A percentile compares a stretch with the other conserved stretches of the same genome.
phyloP scores from a whole-genome alignment of 495 filamentous ascomycete species.

The Chlorociboria aeruginascens region DNA sequence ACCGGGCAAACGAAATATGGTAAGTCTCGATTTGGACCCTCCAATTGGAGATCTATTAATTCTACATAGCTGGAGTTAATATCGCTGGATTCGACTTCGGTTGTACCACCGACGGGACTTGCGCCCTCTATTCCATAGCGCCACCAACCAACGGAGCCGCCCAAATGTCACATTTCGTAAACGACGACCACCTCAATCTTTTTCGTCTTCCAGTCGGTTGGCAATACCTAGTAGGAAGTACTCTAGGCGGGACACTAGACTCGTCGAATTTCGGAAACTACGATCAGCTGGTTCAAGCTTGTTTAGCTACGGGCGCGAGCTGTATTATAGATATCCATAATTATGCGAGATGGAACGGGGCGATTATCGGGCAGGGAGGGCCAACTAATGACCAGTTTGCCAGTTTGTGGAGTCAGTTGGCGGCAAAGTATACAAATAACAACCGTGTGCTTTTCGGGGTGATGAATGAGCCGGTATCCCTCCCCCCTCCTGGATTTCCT shows the following conservation, averaged over 20 bases:
- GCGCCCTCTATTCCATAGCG: slow-evolving; percentile 20
- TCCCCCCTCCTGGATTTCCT: too few relatives aligned
- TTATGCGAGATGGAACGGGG: slow-evolving; percentile 47
- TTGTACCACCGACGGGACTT: slow-evolving; percentile 35
- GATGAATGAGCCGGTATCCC: slow-evolving; percentile 49
- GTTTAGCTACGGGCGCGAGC: slow-evolving; percentile 38
- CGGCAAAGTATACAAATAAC: slow-evolving; percentile 37
- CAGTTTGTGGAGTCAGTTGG: slow-evolving; percentile 43
- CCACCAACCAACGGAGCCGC: slow-evolving; percentile 26
- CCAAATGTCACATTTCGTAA: slow-evolving; percentile 47
- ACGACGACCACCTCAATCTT: slow-evolving; percentile 38
- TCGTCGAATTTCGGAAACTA: slow-evolving; percentile 37
- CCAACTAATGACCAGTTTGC: slow-evolving; percentile 44
- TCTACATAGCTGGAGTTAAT: slow-evolving; percentile 22
- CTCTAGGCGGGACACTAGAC: slow-evolving; percentile 36
- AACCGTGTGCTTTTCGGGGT: slow-evolving; percentile 43
- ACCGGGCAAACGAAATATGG: slow-evolving; percentile 7
- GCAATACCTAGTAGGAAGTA: slow-evolving; percentile 41
- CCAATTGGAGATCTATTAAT: not conserved
- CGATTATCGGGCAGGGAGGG: slow-evolving; percentile 46
- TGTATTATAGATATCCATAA: slow-evolving; percentile 53
- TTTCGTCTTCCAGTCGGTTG: slow-evolving; percentile 42
- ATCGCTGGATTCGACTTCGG: slow-evolving; percentile 40
- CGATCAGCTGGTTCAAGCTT: slow-evolving; percentile 44
- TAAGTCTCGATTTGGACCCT: not conserved